Base-by-base conservation (phyloP, 148 eudicot species). In the Gaultheria prostrata region DNA sequence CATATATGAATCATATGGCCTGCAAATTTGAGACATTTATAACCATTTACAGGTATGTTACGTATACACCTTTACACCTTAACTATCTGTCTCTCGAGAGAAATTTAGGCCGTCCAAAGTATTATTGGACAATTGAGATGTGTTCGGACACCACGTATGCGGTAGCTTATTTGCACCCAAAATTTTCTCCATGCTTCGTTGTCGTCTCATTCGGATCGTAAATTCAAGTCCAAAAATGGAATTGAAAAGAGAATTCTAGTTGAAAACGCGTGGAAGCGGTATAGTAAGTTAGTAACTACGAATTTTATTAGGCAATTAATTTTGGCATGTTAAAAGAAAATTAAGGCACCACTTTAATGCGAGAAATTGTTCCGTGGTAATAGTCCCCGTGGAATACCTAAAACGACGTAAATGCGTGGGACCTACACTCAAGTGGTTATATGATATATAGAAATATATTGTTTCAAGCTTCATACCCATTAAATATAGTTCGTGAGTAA, bases 251-350 rank as follows among this genome's bases (percentile, higher is more conserved):
- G 39, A 69, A 69, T 12, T 24, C 53, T 21, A 71, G 63, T 69
- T 50, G 67, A 33, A 82, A 80, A 46, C 83, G 78, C 50, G 83
- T 82, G 78, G 61, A 81, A 81, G 76, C 6, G 67, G 43, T 14
- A 24, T 20, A 51, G 83, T 70, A 69, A 80, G 28, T 80, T 20
- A 51, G 83, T 39, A 24, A 51, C 65, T 61, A 61, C 8, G 28
- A 12, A 70, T 70, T 18, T 71, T 61, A 70, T 28, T 28, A 21
- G n/a, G 67, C 45, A 28, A 82, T 82, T 50, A 82, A 82, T 82
- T 20, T 71, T 70, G 50, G 61, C 43, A 48, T 65, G 72, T 80
- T 80, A 50, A 82, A 70, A 33, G 33, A 33, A 50, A 53, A 82
- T 82, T 50, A 82, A 82, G 51, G 65, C 76, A 14, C 61, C 56